These are phyloP conservation scores for Phlebopus sp. DNA, from an alignment of 1,284 basidiomycete genomes.

Conservation along the genomic window DNA sequence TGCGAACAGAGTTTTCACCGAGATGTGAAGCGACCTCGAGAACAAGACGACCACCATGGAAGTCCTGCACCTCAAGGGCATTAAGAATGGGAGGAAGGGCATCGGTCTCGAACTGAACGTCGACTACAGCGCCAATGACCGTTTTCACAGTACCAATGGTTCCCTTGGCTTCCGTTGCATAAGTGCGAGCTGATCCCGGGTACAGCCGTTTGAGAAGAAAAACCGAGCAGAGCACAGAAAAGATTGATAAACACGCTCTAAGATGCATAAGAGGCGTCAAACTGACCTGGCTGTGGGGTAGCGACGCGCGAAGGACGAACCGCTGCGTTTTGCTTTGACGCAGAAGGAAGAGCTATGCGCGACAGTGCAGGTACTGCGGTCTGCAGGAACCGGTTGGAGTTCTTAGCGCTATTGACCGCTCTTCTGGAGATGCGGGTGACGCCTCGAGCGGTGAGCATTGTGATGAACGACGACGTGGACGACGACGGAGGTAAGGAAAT, in stretches of 20 bases:
- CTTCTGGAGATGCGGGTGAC: conserved; percentile 80
- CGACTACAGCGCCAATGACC: conserved; percentile 98
- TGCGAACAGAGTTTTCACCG: conserved; percentile 97
- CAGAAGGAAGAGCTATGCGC: conserved; percentile 41
- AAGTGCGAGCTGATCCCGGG: conserved; percentile 65
- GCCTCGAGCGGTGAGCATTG: conserved; percentile 80
- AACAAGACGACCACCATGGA: conserved; percentile 89
- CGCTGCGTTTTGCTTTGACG: conserved; percentile 35
- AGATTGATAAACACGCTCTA: conserved; percentile 15
- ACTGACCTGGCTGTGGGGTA: conserved; percentile 34
- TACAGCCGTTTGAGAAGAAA: conserved; percentile 11
- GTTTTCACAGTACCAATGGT: conserved; percentile 83
- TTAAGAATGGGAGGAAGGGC: conserved; percentile 96
- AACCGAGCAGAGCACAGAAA: conserved; percentile 19
- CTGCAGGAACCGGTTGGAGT: conserved; percentile 75
- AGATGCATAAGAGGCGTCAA: conserved; percentile 39
- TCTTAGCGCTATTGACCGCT: conserved; percentile 70
- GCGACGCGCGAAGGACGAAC: conserved; percentile 34
- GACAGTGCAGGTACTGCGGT: conserved; percentile 54
- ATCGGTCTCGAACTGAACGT: conserved; percentile 92
- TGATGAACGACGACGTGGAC: conserved; percentile 42
- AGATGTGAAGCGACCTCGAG: conserved; percentile 97
- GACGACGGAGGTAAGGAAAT: conserved; percentile 15
- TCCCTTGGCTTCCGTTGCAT: conserved; percentile 85
- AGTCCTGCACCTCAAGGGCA: conserved; percentile 95